A percentile compares a stretch with the other conserved stretches of the same genome.
Evolutionary conservation across 352 stramenopile genomes (phyloP).

Genomic region (Phytophthora pluvialis): DNA sequence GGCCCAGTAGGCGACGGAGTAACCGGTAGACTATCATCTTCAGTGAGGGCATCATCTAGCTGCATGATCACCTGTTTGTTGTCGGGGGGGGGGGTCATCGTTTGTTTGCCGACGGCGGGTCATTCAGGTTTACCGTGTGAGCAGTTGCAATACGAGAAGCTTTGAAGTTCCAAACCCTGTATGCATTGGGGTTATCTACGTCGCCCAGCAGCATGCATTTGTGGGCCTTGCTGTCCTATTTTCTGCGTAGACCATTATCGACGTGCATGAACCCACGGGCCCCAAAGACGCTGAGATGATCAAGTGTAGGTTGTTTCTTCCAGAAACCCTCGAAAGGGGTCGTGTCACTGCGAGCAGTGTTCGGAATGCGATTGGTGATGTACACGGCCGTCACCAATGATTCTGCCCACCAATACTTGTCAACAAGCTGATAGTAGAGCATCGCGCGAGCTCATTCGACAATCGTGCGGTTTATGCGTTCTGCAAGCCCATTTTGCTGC

Average conservation of each 20-base stretch:
- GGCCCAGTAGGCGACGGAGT: background rate
- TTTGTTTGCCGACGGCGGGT: background rate
- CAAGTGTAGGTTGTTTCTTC: constrained; percentile 2
- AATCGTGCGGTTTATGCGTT: constrained; percentile 22
- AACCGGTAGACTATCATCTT: background rate
- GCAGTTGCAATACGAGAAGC: background rate
- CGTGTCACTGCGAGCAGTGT: background rate
- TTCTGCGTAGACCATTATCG: constrained; percentile 14
- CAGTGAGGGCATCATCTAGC: background rate
- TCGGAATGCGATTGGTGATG: constrained; percentile 14
- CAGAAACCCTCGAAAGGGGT: constrained; percentile 13
- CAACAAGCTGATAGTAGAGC: constrained; percentile 13
- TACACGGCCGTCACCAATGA: constrained; percentile 13
- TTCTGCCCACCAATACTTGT: constrained; percentile 14
- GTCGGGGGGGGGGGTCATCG: too few species aligned
- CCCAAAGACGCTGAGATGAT: constrained; percentile 27
- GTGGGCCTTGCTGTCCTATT: constrained; percentile 19
- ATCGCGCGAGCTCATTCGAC: constrained; percentile 9
- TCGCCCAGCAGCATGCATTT: constrained; percentile 18
- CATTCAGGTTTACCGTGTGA: constrained; percentile 5
- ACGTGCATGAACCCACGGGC: constrained; percentile 19
- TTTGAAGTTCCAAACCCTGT: constrained; percentile 19
- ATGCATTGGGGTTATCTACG: constrained; percentile 7
- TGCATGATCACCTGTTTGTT: background rate
- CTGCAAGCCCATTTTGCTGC: constrained; percentile 21